Conservation (phyloP, 495 filamentous ascomycete species). For the Penicillium desertorum region DNA sequence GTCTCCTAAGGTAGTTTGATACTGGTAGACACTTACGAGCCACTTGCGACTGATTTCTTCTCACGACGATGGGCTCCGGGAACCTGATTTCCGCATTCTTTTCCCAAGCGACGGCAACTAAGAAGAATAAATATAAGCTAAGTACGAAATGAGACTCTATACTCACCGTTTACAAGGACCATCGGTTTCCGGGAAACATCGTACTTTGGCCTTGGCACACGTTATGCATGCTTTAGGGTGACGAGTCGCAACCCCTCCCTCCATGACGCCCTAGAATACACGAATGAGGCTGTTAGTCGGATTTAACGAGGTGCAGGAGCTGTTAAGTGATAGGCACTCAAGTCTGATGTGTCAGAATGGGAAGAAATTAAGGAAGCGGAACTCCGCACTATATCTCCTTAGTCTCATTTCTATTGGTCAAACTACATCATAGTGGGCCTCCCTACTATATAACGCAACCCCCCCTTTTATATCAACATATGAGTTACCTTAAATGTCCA, state of each 20-base stretch:
- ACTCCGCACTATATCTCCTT: not conserved
- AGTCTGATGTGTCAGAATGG: not conserved
- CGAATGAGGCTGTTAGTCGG: not conserved
- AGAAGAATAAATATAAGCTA: not conserved
- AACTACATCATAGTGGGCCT: not conserved
- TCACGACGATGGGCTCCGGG: conserved; percentile 27
- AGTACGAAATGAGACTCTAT: not conserved
- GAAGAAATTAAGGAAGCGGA: not conserved
- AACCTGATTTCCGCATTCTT: conserved; percentile 25
- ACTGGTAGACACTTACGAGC: conserved; percentile 14
- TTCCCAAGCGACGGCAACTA: conserved; percentile 28
- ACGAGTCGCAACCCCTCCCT: conserved; percentile 14
- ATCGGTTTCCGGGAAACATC: conserved; percentile 24
- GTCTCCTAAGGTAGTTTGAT: not conserved
- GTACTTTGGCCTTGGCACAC: conserved; percentile 33
- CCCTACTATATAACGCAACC: not conserved
- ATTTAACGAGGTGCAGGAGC: not conserved
- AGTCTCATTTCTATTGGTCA: not conserved
- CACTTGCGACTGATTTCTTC: conserved; percentile 5
- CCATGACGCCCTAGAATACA: conserved; percentile 8
- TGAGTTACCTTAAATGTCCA: no score
- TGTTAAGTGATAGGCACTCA: not conserved
- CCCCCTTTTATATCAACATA: not conserved
- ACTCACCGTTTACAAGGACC: conserved; percentile 28
- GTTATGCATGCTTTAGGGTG: conserved; percentile 27